Percentiles rank a stretch among this genome's conserved stretches.
Evolutionary conservation across 164 flowering plant species (phyloP).

Genomic region (Houttuynia cordata): DNA sequence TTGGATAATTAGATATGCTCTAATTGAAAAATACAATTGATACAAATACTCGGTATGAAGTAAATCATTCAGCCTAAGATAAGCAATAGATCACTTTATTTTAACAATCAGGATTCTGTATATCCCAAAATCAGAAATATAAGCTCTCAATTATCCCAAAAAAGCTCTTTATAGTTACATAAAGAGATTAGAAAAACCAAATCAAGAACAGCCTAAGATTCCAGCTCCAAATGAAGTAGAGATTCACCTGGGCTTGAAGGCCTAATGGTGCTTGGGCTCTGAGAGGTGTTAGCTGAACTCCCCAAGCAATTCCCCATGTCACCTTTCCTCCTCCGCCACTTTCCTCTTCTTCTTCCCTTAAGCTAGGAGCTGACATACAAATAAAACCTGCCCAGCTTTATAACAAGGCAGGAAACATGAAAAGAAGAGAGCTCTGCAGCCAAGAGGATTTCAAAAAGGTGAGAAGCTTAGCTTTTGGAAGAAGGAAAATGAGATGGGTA

Average conservation of each 20-base stretch:
- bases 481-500: neutral
- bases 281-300: conserved; percentile 9
- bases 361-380: neutral
- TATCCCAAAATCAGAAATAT: neutral
- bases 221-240: neutral
- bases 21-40: too few relatives aligned
- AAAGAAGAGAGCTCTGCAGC: neutral
- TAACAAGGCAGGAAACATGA: neutral
- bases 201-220: neutral
- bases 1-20: too few relatives aligned
- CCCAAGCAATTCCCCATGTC: conserved; percentile 20
- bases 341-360: too few relatives aligned
- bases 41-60: too few relatives aligned
- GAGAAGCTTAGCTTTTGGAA: neutral
- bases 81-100: neutral
- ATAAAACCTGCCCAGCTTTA: too few relatives aligned
- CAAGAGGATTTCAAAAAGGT: neutral
- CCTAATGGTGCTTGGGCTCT: conserved; percentile 8
- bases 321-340: neutral
- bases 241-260: conserved; percentile 11
- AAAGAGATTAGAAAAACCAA: neutral
- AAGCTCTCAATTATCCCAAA: too few relatives aligned
- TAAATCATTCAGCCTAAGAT: neutral
- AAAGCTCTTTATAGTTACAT: too few relatives aligned
- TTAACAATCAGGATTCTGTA: neutral